Conservation (phyloP, 441 rosid species). For the Heliophila coronopifolia region DNA sequence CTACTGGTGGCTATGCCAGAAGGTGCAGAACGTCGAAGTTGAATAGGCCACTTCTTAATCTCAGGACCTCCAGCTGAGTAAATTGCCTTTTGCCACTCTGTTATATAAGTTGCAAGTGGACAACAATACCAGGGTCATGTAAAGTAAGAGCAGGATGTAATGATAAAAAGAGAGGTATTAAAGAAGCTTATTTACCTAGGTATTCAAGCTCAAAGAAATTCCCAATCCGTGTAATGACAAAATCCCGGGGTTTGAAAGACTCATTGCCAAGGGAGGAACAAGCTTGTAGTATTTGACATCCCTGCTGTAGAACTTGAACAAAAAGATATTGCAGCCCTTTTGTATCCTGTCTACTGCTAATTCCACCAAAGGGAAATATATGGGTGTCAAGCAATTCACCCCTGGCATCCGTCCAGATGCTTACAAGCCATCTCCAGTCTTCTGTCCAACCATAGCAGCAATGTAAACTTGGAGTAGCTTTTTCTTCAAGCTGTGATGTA, state of each 20-base stretch:
- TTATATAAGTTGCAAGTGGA: constrained; percentile 22
- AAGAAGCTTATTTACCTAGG: constrained; percentile 48
- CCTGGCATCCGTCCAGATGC: constrained; percentile 98
- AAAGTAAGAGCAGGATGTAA: constrained; percentile 1
- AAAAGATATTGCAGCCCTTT: constrained; percentile 98
- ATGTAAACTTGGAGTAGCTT: constrained; percentile 74
- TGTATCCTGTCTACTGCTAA: constrained; percentile 98
- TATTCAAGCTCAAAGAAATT: constrained; percentile 96
- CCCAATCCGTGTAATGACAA: constrained; percentile 88
- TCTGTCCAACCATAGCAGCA: constrained; percentile 99
- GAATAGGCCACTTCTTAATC: constrained; percentile 91
- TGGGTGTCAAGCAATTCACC: constrained; percentile 98
- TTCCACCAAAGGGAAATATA: constrained; percentile 97
- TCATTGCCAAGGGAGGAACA: constrained; percentile 77
- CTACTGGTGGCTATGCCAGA: constrained; percentile 65
- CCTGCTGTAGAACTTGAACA: constrained; percentile 97
- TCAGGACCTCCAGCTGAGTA: constrained; percentile 90
- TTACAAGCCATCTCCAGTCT: constrained; percentile 99
- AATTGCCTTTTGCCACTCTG: constrained; percentile 99
- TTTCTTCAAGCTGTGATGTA: constrained; percentile 69
- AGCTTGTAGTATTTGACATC: constrained; percentile 91
- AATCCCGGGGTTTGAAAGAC: constrained; percentile 80
- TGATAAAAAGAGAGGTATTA: constrained; percentile 3
- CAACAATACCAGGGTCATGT: constrained; percentile 3
- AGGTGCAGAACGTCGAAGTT: constrained; percentile 75